Conservation (phyloP, 495 filamentous ascomycete genomes). For the Trypethelium eluteriae region DNA sequence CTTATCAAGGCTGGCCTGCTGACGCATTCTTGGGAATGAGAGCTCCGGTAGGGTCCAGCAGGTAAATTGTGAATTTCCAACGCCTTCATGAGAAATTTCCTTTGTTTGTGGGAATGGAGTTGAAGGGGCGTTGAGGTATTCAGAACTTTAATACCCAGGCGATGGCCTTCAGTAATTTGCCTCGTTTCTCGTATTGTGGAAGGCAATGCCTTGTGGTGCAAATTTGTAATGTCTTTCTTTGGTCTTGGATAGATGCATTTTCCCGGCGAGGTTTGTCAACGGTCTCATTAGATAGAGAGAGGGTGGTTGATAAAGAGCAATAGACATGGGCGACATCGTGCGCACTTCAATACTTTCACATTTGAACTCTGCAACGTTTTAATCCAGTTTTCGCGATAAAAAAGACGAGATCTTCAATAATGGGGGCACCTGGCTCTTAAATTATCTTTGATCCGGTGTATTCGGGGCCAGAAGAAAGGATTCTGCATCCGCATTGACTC, state of each 20-base stretch:
- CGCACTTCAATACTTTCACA: background rate
- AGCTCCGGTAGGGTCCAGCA: background rate
- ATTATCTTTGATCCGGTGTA: too few species aligned
- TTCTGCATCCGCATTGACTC: too few species aligned
- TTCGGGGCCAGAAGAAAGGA: too few species aligned
- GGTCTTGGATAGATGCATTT: background rate
- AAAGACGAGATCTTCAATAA: too few species aligned
- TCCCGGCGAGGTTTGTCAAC: background rate
- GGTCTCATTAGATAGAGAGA: conserved; percentile 3
- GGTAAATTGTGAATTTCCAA: background rate
- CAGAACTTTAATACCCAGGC: background rate
- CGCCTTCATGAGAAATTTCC: background rate
- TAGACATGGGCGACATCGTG: background rate
- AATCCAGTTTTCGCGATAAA: too few species aligned
- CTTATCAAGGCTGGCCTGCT: conserved; percentile 45
- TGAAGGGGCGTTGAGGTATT: background rate
- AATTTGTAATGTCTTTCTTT: background rate
- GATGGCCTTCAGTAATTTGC: background rate
- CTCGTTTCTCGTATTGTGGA: too few species aligned
- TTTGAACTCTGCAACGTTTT: background rate
- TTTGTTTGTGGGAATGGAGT: background rate
- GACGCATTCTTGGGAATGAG: conserved; percentile 29
- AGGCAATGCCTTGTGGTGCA: too few species aligned
- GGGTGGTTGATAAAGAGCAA: background rate
- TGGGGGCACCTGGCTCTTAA: too few species aligned